Percentiles rank a stretch among this genome's conserved stretches.
Conservation (phyloP, 2,329 filamentous ascomycete species). For the Arthrobotrys iridis region DNA sequence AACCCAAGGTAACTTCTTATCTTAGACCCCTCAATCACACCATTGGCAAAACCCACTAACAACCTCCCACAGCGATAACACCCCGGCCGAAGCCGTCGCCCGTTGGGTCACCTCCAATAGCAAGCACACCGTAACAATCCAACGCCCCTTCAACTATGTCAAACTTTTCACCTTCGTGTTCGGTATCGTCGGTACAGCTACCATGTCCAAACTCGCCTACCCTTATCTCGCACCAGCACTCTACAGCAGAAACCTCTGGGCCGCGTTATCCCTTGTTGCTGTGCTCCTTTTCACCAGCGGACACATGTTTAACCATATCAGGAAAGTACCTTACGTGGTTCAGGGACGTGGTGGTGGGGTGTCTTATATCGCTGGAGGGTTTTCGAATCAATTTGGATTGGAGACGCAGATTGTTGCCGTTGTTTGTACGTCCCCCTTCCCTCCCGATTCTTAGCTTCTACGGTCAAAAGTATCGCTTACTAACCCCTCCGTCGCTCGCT, state of each 20-base stretch:
- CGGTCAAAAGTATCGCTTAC: too few relatives aligned
- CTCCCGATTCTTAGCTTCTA: constrained; percentile 47
- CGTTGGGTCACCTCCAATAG: constrained; percentile 81
- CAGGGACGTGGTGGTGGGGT: constrained; percentile 86
- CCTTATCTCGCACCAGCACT: constrained; percentile 83
- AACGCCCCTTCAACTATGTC: constrained; percentile 87
- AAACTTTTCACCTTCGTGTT: constrained; percentile 75
- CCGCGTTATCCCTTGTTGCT: constrained; percentile 83
- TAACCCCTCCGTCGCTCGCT: constrained; percentile 16
- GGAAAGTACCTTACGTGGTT: constrained; percentile 90
- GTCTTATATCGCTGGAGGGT: constrained; percentile 88
- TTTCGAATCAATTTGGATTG: constrained; percentile 91
- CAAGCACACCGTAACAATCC: constrained; percentile 79
- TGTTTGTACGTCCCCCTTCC: constrained; percentile 75
- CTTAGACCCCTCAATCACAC: constrained; percentile 67
- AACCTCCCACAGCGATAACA: constrained; percentile 6
- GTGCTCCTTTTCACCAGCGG: constrained; percentile 94
- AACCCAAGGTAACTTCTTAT: constrained; percentile 62
- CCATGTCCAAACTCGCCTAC: constrained; percentile 75
- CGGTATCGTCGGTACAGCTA: constrained; percentile 74
- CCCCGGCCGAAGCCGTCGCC: constrained; percentile 57
- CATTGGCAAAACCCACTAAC: background rate
- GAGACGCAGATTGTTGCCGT: constrained; percentile 96
- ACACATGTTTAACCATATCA: constrained; percentile 99
- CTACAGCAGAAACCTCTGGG: constrained; percentile 93